phyloP scores from a whole-genome alignment of 345 rosid genomes.

The Aegle marmelos region DNA sequence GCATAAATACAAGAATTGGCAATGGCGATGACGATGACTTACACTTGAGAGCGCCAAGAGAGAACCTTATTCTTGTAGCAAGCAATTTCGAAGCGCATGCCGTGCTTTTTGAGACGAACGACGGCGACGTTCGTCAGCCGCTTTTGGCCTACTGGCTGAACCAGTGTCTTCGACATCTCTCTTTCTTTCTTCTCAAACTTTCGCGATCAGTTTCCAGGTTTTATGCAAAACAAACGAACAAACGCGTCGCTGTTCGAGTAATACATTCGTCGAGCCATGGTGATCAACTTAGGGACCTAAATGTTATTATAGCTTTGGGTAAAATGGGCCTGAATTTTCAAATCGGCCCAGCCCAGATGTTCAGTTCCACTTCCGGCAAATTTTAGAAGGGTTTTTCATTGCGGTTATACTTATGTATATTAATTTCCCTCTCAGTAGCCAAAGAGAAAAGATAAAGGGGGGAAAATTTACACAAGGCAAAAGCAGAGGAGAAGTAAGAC shows the following conservation, averaged over 20 bases:
- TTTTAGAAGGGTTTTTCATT: not conserved
- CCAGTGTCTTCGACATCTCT: conserved; percentile 73
- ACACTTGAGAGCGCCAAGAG: conserved; percentile 98
- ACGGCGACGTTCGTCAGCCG: conserved; percentile 95
- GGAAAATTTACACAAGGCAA: too few relatives aligned
- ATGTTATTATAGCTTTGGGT: not conserved
- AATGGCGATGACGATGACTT: conserved; percentile 17
- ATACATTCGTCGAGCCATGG: too few relatives aligned
- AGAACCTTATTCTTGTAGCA: conserved; percentile 99
- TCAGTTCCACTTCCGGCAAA: not conserved
- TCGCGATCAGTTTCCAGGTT: not conserved
- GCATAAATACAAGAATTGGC: not conserved
- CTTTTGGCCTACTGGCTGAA: conserved; percentile 93
- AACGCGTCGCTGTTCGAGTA: not conserved
- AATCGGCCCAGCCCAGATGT: not conserved
- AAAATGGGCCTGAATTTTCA: not conserved
- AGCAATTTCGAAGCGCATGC: conserved; percentile 93
- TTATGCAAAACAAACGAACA: not conserved
- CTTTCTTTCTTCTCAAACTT: not conserved
- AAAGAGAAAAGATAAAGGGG: too few relatives aligned
- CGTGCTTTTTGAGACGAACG: conserved; percentile 82
- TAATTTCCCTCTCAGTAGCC: not conserved
- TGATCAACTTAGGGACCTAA: not conserved
- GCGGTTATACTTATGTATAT: not conserved
- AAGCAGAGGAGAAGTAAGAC: not conserved